phyloP scores from a whole-genome alignment of 495 filamentous ascomycete genomes.

The Gamarada debralockiae region DNA sequence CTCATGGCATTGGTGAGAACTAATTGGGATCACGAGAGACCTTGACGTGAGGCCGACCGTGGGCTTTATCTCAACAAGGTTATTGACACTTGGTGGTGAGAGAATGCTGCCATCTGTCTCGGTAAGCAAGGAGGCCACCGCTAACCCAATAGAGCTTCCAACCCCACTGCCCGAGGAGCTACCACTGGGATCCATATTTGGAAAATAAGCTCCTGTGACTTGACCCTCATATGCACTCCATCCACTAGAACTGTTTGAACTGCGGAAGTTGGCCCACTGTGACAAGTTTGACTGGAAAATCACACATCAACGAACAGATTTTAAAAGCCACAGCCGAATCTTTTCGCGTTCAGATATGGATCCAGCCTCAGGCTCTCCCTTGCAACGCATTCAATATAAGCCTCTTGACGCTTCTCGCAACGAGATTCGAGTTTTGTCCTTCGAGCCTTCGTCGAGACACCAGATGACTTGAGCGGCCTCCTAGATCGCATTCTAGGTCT shows the following conservation, averaged over 20 bases:
- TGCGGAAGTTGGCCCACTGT: slow-evolving; percentile 36
- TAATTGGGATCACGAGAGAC: slow-evolving; percentile 57
- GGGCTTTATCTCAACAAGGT: slow-evolving; percentile 9
- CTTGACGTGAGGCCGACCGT: slow-evolving; percentile 59
- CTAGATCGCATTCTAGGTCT: slow-evolving; percentile 16
- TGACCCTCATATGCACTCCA: slow-evolving; percentile 41
- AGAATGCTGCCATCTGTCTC: slow-evolving; percentile 4
- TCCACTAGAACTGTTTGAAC: slow-evolving; percentile 30
- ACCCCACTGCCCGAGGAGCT: slow-evolving; percentile 7
- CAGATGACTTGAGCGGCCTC: slow-evolving; percentile 14
- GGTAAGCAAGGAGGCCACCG: not conserved
- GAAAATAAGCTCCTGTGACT: slow-evolving; percentile 34
- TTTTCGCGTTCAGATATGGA: slow-evolving; percentile 10
- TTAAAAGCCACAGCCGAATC: slow-evolving; percentile 4
- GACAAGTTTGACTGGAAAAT: slow-evolving; percentile 58
- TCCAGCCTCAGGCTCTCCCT: slow-evolving; percentile 14
- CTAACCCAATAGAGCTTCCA: not conserved
- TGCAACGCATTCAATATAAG: slow-evolving; percentile 16
- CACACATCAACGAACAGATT: too few species aligned
- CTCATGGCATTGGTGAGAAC: slow-evolving; percentile 53
- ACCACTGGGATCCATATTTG: slow-evolving; percentile 8
- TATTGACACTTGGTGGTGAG: not conserved
- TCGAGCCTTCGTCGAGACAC: slow-evolving; percentile 18
- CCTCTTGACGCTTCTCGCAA: slow-evolving; percentile 19
- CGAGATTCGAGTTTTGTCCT: slow-evolving; percentile 20